Evolutionary conservation across 1,284 basidiomycete species (phyloP).

Genomic region (Ganoderma sp.): DNA sequence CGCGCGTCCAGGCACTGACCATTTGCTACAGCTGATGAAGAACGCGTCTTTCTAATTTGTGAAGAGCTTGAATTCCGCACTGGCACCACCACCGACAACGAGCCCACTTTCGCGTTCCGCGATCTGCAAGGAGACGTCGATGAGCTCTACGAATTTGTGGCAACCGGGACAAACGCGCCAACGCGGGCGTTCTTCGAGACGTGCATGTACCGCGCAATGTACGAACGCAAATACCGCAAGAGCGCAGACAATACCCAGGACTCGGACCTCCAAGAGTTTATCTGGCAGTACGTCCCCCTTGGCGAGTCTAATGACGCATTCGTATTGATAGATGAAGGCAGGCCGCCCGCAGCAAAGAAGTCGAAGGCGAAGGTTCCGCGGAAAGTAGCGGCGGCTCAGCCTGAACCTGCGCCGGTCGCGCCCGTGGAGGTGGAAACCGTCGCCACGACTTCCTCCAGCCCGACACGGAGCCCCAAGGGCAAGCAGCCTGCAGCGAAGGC

Average conservation of each 20-base stretch:
- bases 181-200: conserved; percentile 90
- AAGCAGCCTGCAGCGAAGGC: conserved; percentile 20
- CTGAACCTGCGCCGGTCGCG: conserved; percentile 22
- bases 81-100: conserved; percentile 73
- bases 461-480: conserved; percentile 31
- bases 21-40: conserved; percentile 76
- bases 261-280: conserved; percentile 75
- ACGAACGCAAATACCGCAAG: conserved; percentile 84
- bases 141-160: conserved; percentile 84
- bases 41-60: conserved; percentile 90
- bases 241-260: conserved; percentile 76
- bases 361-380: conserved; percentile 37
- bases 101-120: conserved; percentile 86
- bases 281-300: conserved; percentile 68
- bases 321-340: conserved; percentile 28
- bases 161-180: conserved; percentile 80
- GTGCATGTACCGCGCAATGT: conserved; percentile 94
- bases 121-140: conserved; percentile 86
- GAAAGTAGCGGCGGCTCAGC: conserved; percentile 35
- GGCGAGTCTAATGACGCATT: neutral
- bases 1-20: conserved; percentile 3
- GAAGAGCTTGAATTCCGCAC: conserved; percentile 86
- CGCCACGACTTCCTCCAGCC: conserved; percentile 30
- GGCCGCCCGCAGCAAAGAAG: conserved; percentile 45
- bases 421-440: conserved; percentile 23